Evolutionary conservation across 192 early-diverging fungal species (phyloP), one percentile per base, ranked within the genome.

Genomic region (Chytriomyces sp.): DNA sequence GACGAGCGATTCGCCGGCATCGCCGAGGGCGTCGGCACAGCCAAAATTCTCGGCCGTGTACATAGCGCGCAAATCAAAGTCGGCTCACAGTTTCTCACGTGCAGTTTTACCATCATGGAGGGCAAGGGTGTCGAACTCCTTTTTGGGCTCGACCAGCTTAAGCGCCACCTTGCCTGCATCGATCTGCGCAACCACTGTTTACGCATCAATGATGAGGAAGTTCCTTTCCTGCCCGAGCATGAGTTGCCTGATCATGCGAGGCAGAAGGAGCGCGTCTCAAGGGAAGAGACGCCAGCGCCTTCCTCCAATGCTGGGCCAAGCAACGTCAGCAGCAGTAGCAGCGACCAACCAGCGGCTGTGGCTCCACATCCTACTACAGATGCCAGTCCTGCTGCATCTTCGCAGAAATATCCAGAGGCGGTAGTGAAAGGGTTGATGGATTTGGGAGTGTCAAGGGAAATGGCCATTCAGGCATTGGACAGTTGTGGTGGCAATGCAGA

Each of bases 101-200:
- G 94, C 77, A 93, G 93, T 7, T 95, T 99, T 52, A 93, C 91
- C 1, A 91, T 98, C 39, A 93, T 99, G 86, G 94, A 98, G 81
- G 93, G 92, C 8, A 93, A 92, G 37, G 92, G 92, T 17, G 89
- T 94, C 5, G 94, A 94, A 60, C 63, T 99, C 36, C 78, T 99
- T 34, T 94, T 99, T 79, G 97, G 96, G 0, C 76, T 99, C 62
- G 97, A 99, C 59, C 98, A 98, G 93, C 84, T 99, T 30, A 94
- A 90, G 74, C 85, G 93, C 8, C 93, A 98, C 70, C 90, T 90
- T 82, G 93, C 93, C 28, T 89, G 89, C 66, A 98, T 98, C 75
- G 96, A 99, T 77, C 77, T 99, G 61, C 83, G 82, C 63, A 92
- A 90, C 63, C 89, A 96, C 64, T 85, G 80, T 1, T 81, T 99